Percentiles rank a stretch among this genome's conserved stretches.
Conservation (phyloP, 495 filamentous ascomycete species). For the Cercophora scortea region DNA sequence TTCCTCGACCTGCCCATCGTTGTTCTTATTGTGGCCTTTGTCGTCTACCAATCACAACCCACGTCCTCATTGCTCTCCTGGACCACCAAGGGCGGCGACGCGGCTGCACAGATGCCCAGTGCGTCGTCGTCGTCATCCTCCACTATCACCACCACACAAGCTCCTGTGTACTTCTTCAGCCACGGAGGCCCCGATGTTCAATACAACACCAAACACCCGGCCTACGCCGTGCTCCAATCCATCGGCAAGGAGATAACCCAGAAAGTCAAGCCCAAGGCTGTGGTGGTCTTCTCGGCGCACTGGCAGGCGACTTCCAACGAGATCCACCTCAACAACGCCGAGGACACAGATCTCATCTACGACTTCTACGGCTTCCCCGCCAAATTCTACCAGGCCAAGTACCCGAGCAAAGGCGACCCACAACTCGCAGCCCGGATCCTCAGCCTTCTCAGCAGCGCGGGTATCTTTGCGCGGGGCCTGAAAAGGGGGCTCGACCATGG, state of each 20-base stretch:
- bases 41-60: neutral
- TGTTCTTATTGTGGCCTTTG: conserved; percentile 2
- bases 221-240: conserved; percentile 56
- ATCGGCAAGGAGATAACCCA: conserved; percentile 75
- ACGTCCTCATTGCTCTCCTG: neutral
- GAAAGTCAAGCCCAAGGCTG: conserved; percentile 69
- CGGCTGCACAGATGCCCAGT: no score
- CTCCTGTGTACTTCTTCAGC: conserved; percentile 72
- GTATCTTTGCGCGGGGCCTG: conserved; percentile 57
- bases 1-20: conserved; percentile 3
- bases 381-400: conserved; percentile 54
- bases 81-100: no score
- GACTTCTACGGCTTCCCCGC: conserved; percentile 78
- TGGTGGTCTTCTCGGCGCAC: conserved; percentile 84
- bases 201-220: conserved; percentile 66
- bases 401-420: conserved; percentile 59
- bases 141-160: conserved; percentile 14
- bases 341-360: conserved; percentile 68
- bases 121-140: conserved; percentile 3
- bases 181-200: conserved; percentile 74
- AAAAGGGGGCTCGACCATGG: conserved; percentile 74
- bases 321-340: conserved; percentile 66
- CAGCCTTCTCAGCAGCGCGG: conserved; percentile 45
- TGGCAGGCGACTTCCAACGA: conserved; percentile 58
- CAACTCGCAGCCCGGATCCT: conserved; percentile 60